Evolutionary conservation across 768 basidiomycete genomes (phyloP).

Genomic region (Termitomyces heimii): DNA sequence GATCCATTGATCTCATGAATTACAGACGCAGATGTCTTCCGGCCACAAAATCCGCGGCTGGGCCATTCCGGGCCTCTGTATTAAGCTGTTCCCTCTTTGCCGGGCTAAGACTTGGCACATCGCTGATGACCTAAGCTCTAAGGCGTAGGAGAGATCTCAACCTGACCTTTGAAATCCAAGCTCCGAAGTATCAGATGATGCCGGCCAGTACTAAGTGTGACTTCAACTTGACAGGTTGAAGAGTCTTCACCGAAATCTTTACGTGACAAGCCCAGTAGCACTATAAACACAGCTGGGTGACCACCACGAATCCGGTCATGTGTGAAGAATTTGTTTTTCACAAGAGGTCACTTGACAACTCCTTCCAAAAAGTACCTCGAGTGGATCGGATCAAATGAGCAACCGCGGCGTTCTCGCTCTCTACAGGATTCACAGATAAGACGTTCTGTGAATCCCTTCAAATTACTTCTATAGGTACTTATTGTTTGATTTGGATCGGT

Average conservation of each 20-base stretch:
- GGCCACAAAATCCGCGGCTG: neutral
- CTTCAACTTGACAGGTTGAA: neutral
- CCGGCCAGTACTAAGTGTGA: neutral
- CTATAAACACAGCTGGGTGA: neutral
- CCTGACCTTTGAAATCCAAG: neutral
- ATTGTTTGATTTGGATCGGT: neutral
- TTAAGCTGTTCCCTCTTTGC: neutral
- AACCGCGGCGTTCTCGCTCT: neutral
- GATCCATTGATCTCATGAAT: neutral
- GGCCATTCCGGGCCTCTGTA: neutral
- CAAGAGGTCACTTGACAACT: neutral
- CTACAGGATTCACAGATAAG: neutral
- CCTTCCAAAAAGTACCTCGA: neutral
- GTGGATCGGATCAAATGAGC: neutral
- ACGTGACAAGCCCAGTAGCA: neutral
- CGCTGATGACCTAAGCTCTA: no score
- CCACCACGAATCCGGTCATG: neutral
- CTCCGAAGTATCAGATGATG: neutral
- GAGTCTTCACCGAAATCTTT: neutral
- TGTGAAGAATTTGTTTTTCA: neutral
- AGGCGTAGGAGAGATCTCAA: neutral
- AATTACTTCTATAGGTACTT: neutral
- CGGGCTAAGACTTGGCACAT: neutral
- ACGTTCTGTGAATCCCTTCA: neutral
- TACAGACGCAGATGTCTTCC: neutral